A percentile compares a stretch with the other conserved stretches of the same genome.
Conservation (phyloP, 2,329 filamentous ascomycete species). For the Hymenoscyphus infarciens region DNA sequence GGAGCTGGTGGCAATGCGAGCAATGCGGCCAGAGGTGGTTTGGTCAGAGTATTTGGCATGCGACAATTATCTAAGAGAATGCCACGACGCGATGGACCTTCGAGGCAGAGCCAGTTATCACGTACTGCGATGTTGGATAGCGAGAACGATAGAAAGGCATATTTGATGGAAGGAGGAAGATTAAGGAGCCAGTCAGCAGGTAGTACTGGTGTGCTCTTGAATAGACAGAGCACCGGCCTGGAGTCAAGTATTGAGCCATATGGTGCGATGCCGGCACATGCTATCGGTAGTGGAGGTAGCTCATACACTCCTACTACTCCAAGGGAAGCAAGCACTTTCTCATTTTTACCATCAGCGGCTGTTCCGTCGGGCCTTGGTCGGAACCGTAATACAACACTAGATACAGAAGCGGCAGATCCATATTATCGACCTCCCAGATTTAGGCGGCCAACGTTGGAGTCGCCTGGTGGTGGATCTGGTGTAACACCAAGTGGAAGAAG, state of each 20-base stretch:
- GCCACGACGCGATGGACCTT: constrained; percentile 56
- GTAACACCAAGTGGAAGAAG: constrained; percentile 38
- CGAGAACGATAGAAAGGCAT: constrained; percentile 64
- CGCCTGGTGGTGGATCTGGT: constrained; percentile 22
- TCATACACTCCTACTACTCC: constrained; percentile 71
- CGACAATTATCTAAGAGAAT: constrained; percentile 77
- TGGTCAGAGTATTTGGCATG: constrained; percentile 89
- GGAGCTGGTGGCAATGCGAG: constrained; percentile 77
- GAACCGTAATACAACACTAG: constrained; percentile 40
- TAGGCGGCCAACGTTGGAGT: constrained; percentile 61
- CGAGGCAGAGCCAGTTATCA: constrained; percentile 78
- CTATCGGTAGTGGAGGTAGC: constrained; percentile 50
- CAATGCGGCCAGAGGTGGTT: constrained; percentile 71
- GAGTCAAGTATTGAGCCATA: constrained; percentile 48
- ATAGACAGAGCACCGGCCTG: constrained; percentile 50
- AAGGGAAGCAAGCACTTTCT: constrained; percentile 66
- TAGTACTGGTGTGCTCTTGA: constrained; percentile 58
- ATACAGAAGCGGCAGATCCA: constrained; percentile 62
- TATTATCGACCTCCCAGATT: constrained; percentile 85
- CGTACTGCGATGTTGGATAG: constrained; percentile 74
- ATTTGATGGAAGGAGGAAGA: constrained; percentile 47
- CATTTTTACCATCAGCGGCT: constrained; percentile 56
- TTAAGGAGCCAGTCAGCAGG: constrained; percentile 59
- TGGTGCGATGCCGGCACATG: constrained; percentile 38
- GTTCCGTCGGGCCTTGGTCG: constrained; percentile 26